phyloP scores from a whole-genome alignment of 495 filamentous ascomycete genomes.

The Penicillium daleae region DNA sequence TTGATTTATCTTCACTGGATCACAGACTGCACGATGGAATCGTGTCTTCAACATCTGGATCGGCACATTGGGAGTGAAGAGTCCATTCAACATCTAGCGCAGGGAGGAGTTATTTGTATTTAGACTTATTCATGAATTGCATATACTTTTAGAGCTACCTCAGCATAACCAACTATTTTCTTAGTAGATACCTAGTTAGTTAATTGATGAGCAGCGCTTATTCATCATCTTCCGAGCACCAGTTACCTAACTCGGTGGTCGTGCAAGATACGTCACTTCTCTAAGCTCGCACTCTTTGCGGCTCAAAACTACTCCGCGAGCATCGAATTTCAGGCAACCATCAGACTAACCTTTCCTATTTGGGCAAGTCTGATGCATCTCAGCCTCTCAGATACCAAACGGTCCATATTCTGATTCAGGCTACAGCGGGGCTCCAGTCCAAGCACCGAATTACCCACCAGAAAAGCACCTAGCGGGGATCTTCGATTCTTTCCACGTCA shows the following conservation, averaged over 20 bases:
- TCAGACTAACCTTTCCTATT: background rate
- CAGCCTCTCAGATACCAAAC: background rate
- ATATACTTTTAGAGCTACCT: background rate
- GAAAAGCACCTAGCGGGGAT: background rate
- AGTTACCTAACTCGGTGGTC: too few relatives aligned
- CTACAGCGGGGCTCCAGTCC: background rate
- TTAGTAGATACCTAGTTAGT: too few relatives aligned
- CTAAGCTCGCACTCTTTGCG: background rate
- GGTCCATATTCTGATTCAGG: background rate
- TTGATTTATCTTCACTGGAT: slow-evolving; percentile 12
- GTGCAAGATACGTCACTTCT: too few relatives aligned
- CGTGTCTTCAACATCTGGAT: slow-evolving; percentile 41
- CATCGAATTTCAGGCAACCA: background rate
- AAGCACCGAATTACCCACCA: background rate
- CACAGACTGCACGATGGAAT: slow-evolving; percentile 14
- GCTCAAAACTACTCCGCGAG: background rate
- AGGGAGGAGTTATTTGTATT: slow-evolving; percentile 9
- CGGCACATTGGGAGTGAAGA: slow-evolving; percentile 12
- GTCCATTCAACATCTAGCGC: slow-evolving; percentile 44
- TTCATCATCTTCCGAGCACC: background rate
- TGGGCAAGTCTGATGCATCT: background rate
- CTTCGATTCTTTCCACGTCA: background rate
- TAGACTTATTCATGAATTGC: background rate
- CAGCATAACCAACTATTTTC: too few relatives aligned
- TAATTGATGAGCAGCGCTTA: too few relatives aligned